These are phyloP conservation scores for Lentinula detonsa DNA, from an alignment of 768 basidiomycete species.

Conservation along the genomic window DNA sequence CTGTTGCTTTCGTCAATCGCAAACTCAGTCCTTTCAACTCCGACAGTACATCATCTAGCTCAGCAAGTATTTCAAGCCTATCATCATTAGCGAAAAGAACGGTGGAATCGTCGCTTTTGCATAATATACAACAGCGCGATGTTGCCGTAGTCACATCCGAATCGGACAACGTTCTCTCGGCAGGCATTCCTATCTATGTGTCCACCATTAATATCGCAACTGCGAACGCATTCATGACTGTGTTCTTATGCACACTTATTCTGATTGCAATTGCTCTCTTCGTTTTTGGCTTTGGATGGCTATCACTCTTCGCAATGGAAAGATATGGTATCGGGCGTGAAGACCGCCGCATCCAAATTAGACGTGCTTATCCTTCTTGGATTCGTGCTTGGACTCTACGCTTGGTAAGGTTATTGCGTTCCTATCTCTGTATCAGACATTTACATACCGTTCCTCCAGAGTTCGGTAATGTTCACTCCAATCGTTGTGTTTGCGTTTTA, in stretches of 20 bases:
- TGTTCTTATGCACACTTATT: slow-evolving; percentile 72
- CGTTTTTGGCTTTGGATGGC: slow-evolving; percentile 47
- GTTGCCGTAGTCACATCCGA: slow-evolving; percentile 62
- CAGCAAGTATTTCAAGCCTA: not conserved
- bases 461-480: slow-evolving; percentile 61
- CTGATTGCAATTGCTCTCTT: slow-evolving; percentile 53
- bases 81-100: not conserved
- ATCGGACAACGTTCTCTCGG: slow-evolving; percentile 63
- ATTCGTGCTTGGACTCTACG: slow-evolving; percentile 59
- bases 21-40: slow-evolving; percentile 75
- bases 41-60: not conserved
- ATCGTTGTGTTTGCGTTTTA: slow-evolving; percentile 75
- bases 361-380: slow-evolving; percentile 36
- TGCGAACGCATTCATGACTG: slow-evolving; percentile 86
- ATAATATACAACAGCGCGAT: slow-evolving; percentile 17
- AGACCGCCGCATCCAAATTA: slow-evolving; percentile 13
- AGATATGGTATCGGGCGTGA: slow-evolving; percentile 16
- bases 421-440: not conserved
- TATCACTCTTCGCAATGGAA: slow-evolving; percentile 27
- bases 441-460: slow-evolving; percentile 26
- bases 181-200: slow-evolving; percentile 79
- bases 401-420: slow-evolving; percentile 40
- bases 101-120: not conserved
- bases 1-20: slow-evolving; percentile 75
- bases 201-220: slow-evolving; percentile 74